Conservation (phyloP, 768 basidiomycete species). For the Rhizopogon vinicolor region DNA sequence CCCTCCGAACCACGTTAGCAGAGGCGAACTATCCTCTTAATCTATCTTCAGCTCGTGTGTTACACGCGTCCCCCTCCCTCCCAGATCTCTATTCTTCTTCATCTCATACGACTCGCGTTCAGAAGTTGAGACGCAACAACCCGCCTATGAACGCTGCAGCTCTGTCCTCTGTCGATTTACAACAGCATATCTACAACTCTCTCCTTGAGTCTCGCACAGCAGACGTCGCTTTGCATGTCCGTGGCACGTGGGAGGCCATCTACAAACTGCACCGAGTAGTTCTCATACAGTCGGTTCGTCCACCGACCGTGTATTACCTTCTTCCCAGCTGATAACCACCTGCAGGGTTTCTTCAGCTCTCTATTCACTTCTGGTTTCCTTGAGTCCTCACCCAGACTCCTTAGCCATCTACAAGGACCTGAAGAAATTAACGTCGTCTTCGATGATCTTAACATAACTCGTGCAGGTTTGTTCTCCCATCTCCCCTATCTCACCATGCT, state of each 20-base stretch:
- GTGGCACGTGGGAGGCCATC: conserved; percentile 62
- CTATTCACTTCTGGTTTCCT: conserved; percentile 80
- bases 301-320: too few relatives aligned
- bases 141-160: conserved; percentile 33
- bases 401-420: conserved; percentile 19
- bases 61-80: conserved; percentile 10
- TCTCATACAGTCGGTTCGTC: conserved; percentile 74
- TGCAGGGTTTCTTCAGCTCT: conserved; percentile 81
- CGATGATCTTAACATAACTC: conserved; percentile 84
- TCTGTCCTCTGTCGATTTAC: conserved; percentile 52
- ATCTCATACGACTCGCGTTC: not conserved
- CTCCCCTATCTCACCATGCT: conserved; percentile 7
- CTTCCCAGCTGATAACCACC: not conserved
- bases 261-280: conserved; percentile 84
- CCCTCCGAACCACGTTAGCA: not conserved
- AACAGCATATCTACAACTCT: conserved; percentile 72
- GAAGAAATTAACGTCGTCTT: conserved; percentile 69
- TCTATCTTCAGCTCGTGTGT: conserved; percentile 1
- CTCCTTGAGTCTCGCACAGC: conserved; percentile 70
- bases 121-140: not conserved
- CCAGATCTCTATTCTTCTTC: conserved; percentile 5
- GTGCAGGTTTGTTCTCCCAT: conserved; percentile 55
- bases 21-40: not conserved
- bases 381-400: conserved; percentile 42
- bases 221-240: conserved; percentile 72